These are phyloP conservation scores for Coccomyxa sp. DNA, from an alignment of 139 green algal species.

Conservation along the genomic window DNA sequence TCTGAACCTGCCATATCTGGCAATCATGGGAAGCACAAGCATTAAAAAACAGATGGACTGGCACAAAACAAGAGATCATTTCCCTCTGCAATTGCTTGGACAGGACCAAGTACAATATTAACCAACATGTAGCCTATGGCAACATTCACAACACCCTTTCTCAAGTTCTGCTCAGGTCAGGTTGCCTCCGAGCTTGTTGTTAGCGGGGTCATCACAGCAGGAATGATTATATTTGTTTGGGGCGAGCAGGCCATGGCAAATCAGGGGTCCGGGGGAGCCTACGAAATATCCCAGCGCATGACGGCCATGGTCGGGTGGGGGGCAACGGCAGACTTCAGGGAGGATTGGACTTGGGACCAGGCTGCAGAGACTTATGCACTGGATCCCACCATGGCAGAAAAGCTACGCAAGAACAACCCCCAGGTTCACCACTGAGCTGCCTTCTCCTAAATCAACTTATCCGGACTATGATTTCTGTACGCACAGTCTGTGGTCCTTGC, in stretches of 20 bases:
- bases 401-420: slow-evolving; percentile 63
- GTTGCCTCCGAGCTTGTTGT: too few species aligned
- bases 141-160: too few species aligned
- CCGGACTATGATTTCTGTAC: neutral
- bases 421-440: slow-evolving; percentile 1
- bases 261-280: slow-evolving; percentile 90
- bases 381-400: slow-evolving; percentile 78
- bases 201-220: too few species aligned
- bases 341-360: slow-evolving; percentile 92
- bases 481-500: neutral
- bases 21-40: too few species aligned
- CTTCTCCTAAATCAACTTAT: neutral
- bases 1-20: too few species aligned
- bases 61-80: too few species aligned
- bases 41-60: too few species aligned
- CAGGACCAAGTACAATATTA: too few species aligned
- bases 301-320: slow-evolving; percentile 95
- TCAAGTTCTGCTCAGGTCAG: too few species aligned
- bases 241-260: slow-evolving; percentile 73
- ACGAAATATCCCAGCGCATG: slow-evolving; percentile 91
- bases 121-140: too few species aligned
- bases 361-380: slow-evolving; percentile 87
- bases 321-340: slow-evolving; percentile 80
- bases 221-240: too few species aligned
- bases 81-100: too few species aligned